Conservation (phyloP, 495 filamentous ascomycete species). For the Talaromyces stipitatus region DNA sequence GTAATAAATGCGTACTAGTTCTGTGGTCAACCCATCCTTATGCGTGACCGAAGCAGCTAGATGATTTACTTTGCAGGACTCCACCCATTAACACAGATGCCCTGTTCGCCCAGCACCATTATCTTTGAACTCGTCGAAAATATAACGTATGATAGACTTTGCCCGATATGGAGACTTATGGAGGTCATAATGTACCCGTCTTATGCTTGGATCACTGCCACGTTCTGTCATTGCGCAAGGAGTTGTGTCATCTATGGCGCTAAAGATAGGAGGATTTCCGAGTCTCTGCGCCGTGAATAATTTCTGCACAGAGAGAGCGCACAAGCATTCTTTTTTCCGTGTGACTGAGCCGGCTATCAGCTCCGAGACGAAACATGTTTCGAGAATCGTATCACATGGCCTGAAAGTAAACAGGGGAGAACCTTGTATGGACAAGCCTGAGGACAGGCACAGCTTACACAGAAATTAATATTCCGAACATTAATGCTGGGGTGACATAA, state of each 20-base stretch:
- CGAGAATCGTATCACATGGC: background rate
- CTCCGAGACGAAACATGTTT: background rate
- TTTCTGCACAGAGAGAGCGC: background rate
- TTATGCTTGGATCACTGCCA: background rate
- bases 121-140: background rate
- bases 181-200: background rate
- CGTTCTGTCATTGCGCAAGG: constrained; percentile 2
- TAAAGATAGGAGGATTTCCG: background rate
- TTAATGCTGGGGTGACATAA: background rate
- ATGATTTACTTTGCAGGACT: constrained; percentile 2
- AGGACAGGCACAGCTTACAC: background rate
- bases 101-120: background rate
- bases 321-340: background rate
- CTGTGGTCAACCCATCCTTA: background rate
- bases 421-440: too few relatives aligned
- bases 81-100: background rate
- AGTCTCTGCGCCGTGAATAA: background rate
- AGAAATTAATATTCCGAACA: background rate
- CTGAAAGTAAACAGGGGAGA: background rate
- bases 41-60: background rate
- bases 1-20: background rate
- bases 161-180: background rate
- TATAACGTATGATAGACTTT: background rate
- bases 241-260: background rate
- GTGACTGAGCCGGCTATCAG: background rate